phyloP scores from a whole-genome alignment of 352 stramenopile species.

The Phytophthora cactorum region DNA sequence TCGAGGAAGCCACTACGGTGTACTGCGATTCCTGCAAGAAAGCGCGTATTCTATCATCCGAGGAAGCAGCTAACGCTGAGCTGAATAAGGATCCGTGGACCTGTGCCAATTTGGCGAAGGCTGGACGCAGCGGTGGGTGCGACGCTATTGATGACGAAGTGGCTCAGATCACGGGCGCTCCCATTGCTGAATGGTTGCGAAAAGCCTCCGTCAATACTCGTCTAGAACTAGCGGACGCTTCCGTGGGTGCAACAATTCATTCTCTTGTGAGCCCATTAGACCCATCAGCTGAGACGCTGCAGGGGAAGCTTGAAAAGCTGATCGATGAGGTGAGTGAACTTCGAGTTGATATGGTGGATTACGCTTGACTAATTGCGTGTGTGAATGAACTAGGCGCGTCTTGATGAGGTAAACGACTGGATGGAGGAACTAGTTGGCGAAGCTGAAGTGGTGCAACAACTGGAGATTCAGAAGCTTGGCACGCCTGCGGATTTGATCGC shows the following conservation, averaged over 20 bases:
- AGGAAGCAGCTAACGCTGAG: constrained; percentile 42
- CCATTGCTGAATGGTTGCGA: constrained; percentile 54
- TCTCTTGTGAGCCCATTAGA: constrained; percentile 46
- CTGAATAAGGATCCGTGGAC: constrained; percentile 60
- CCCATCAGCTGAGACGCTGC: constrained; percentile 42
- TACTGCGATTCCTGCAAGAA: constrained; percentile 88
- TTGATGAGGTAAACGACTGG: constrained; percentile 83
- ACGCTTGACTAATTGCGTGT: constrained; percentile 4
- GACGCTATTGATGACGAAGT: constrained; percentile 79
- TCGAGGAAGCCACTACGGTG: constrained; percentile 72
- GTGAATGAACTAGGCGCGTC: constrained; percentile 49
- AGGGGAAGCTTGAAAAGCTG: constrained; percentile 54
- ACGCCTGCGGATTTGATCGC: constrained; percentile 78
- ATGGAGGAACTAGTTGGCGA: constrained; percentile 77
- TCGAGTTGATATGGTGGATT: constrained; percentile 1
- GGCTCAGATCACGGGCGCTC: constrained; percentile 54
- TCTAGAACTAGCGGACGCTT: constrained; percentile 62
- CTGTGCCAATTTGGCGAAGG: constrained; percentile 48
- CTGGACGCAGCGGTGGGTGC: constrained; percentile 50
- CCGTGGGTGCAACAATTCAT: constrained; percentile 31
- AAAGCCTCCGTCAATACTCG: constrained; percentile 59
- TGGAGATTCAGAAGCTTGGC: constrained; percentile 83
- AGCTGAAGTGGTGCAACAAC: constrained; percentile 42
- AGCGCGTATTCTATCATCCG: constrained; percentile 65
- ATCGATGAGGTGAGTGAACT: constrained; percentile 60